Base-by-base conservation (phyloP, 2,329 filamentous ascomycete genomes). In the Pseudogymnoascus sp. region DNA sequence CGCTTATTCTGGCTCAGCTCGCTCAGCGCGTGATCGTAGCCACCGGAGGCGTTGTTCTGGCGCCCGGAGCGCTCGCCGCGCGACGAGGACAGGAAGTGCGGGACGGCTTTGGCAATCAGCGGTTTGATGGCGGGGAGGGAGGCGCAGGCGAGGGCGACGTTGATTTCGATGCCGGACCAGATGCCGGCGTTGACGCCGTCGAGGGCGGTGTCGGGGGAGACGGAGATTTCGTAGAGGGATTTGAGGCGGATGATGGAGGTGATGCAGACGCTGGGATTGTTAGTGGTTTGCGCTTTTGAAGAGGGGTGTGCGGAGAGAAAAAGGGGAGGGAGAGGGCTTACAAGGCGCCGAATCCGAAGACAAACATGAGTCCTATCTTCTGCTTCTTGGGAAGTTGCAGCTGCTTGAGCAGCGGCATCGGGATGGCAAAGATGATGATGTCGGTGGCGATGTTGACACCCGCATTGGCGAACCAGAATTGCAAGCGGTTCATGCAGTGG, bases 111-210 rank as follows among this genome's bases (percentile, higher is more conserved):
- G 31, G 69, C 66, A 64, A 79, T 77, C 12, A 72, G 66, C 0
- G 80, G 80, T 63, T 82, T 82, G 5, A 83, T 72, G 0, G 80
- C 79, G 0, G 80, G 79, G 0, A 80, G 73, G 6, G 76, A 79
- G 18, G 79, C 78, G 66, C 80, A 82, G 31, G 78, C 70, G 38
- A 83, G 78, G n/a, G 76, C 79, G 5, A 77, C 71, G 63, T 79
- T 81, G 64, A 81, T 73, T 65, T 82, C 80, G 60, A 82, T 75
- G 63, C 77, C 75, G 21, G 75, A 77, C 77, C 79, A 80, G 11
- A 66, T 66, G 0, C 56, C 67, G 7, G 60, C 59, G 28, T 65
- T 61, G 10, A 63, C 61, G 11, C 50, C 61, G 18, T 67, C 62
- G 47, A 59, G 61, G 1, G 60, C 62, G 5, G 61, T 37, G 37